A percentile compares a stretch with the other conserved stretches of the same genome.
These are phyloP conservation scores for Mucor indicus DNA, from an alignment of 371 early-diverging fungal genomes.

Conservation along the genomic window DNA sequence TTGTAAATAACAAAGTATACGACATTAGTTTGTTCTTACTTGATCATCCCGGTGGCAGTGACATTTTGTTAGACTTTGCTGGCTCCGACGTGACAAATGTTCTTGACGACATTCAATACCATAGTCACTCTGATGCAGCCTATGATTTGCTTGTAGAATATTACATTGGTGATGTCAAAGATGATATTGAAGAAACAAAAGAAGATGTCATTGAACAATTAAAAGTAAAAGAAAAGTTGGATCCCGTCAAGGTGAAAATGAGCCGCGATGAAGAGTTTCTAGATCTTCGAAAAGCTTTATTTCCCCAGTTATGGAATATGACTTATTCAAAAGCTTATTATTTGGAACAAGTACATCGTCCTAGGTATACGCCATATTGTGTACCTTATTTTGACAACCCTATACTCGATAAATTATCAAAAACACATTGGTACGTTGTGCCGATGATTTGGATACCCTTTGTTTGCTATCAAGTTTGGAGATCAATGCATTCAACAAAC, in stretches of 20 bases:
- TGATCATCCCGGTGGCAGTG: slow-evolving; percentile 82
- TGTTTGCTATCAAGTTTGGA: slow-evolving; percentile 38
- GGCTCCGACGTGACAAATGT: slow-evolving; percentile 68
- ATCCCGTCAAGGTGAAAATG: not conserved
- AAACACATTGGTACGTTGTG: slow-evolving; percentile 90
- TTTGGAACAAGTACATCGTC: slow-evolving; percentile 88
- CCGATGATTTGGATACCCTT: slow-evolving; percentile 89
- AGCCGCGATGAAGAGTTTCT: slow-evolving; percentile 64
- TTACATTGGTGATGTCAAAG: slow-evolving; percentile 70
- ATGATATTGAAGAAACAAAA: slow-evolving; percentile 22
- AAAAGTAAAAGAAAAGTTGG: not conserved
- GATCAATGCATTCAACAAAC: slow-evolving; percentile 9
- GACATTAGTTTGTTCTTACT: slow-evolving; percentile 89
- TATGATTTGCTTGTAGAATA: slow-evolving; percentile 81
- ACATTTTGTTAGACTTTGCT: slow-evolving; percentile 73
- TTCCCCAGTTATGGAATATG: slow-evolving; percentile 78
- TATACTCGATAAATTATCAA: slow-evolving; percentile 75
- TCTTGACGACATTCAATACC: slow-evolving; percentile 71
- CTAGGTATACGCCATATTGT: slow-evolving; percentile 63
- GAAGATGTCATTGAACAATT: not conserved
- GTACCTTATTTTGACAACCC: slow-evolving; percentile 71
- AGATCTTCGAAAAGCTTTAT: slow-evolving; percentile 81
- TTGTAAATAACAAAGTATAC: slow-evolving; percentile 90
- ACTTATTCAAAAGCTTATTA: slow-evolving; percentile 81
- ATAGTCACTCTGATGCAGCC: slow-evolving; percentile 84